Evolutionary conservation across 768 basidiomycete species (phyloP).

Genomic region (Boletus tomentosulus): DNA sequence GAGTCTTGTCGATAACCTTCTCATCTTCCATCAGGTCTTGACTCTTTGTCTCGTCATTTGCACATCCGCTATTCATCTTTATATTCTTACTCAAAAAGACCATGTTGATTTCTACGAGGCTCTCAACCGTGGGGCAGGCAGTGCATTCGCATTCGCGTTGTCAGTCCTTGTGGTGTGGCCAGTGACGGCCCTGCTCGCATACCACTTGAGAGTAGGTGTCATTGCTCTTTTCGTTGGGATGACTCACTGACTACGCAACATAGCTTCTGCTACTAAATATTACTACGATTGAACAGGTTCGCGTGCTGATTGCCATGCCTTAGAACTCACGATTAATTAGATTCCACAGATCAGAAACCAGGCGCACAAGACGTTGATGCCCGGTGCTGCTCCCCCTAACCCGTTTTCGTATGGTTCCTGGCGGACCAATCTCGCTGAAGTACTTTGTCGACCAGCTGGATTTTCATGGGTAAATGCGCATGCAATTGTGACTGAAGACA

Average conservation of each 20-base stretch:
- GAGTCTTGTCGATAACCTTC: not conserved
- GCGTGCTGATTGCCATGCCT: conserved; percentile 23
- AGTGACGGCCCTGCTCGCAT: conserved; percentile 69
- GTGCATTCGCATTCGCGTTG: conserved; percentile 75
- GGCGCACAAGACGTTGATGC: conserved; percentile 67
- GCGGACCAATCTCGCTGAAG: conserved; percentile 67
- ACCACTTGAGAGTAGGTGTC: conserved; percentile 77
- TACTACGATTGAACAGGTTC: conserved; percentile 94
- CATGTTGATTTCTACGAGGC: conserved; percentile 46
- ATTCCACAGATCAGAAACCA: conserved; percentile 71
- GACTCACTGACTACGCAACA: conserved; percentile 2
- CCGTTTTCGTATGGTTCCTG: conserved; percentile 83
- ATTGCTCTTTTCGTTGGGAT: not conserved
- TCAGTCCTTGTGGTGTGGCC: conserved; percentile 78
- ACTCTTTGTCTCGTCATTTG: conserved; percentile 72
- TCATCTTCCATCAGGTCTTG: conserved; percentile 47
- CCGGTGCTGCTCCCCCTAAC: conserved; percentile 68
- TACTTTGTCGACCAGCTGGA: conserved; percentile 77
- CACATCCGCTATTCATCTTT: conserved; percentile 81
- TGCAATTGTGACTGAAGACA: conserved; percentile 64
- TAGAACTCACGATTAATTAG: conserved; percentile 4
- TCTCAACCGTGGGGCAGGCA: conserved; percentile 56
- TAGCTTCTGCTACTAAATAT: conserved; percentile 81
- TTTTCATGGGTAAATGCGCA: conserved; percentile 73
- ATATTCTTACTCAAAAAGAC: conserved; percentile 54